Conservation (phyloP, 164 flowering plant species). For the Warburgia ugandensis region DNA sequence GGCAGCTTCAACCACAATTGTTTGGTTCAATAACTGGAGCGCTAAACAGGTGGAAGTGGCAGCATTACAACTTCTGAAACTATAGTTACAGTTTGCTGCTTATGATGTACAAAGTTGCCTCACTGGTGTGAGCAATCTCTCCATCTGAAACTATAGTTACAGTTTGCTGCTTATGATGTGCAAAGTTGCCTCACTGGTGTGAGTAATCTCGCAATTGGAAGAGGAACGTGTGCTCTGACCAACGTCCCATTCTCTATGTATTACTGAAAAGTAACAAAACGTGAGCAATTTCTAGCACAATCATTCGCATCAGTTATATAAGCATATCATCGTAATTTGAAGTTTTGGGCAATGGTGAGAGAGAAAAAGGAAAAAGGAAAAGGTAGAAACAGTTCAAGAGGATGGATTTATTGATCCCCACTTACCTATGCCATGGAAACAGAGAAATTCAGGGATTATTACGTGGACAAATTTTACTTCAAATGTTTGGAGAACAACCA, state of each 20-base stretch:
- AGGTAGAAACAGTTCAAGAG: background rate
- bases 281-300: background rate
- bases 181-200: constrained; percentile 84
- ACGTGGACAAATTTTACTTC: too few relatives aligned
- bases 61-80: background rate
- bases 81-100: background rate
- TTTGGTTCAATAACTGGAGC: too few relatives aligned
- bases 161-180: constrained; percentile 11
- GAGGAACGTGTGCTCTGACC: constrained; percentile 78
- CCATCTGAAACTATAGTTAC: background rate
- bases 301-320: background rate
- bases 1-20: too few relatives aligned
- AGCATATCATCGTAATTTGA: background rate
- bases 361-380: background rate
- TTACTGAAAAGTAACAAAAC: constrained; percentile 34
- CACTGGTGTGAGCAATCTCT: constrained; percentile 79
- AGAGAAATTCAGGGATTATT: too few relatives aligned
- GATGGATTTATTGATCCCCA: too few relatives aligned
- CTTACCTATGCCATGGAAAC: too few relatives aligned
- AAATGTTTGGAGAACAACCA: too few relatives aligned
- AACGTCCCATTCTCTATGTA: constrained; percentile 75
- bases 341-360: background rate
- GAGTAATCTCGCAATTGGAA: constrained; percentile 71
- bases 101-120: constrained; percentile 51
- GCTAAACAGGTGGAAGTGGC: background rate